Base-by-base conservation (phyloP, 1,284 basidiomycete genomes). In the Malassezia sp. region DNA sequence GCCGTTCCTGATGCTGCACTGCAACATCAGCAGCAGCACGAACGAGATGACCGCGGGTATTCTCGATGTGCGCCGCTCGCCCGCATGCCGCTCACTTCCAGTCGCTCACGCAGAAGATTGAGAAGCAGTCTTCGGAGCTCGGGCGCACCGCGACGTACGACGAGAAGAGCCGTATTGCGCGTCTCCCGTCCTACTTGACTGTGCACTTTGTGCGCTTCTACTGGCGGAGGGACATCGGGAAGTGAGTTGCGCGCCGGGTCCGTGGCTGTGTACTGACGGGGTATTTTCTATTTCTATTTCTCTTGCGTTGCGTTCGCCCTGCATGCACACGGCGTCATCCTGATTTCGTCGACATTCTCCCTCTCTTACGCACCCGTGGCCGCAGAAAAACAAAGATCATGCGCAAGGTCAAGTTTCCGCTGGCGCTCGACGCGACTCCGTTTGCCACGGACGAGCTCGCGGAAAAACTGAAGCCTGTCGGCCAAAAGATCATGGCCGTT, bases 201-300 rank as follows among this genome's bases (percentile, higher is more conserved):
- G 79, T 90, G 4, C 87, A 90, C 60, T 85, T 95, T 81, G 88
- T 91, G 6, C 82, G 93, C 37, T 97, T 97, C 72, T 85, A 83
- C 56, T 97, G 91, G 91, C 76, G 87, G 52, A 76, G 80, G 34
- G 91, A 96, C 59, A 90, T 95, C 49, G 75, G 75, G 56, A 89
- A 87, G 38, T 50, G 17, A 9, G 48, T 38, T 5, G 3, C 2
- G 11, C 1, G 1, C n/a, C 27, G 15, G 15, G 5, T 37, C 17
- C 4, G 23, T 42, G 28, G 5, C 28, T n/a, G 7, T 20, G 3
- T 42, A 7, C 9, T 27, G 8, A n/a, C n/a, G n/a, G n/a, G n/a
- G n/a, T n/a, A n/a, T n/a, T n/a, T n/a, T n/a, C n/a, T n/a, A 14
- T 18, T 12, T 26, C 17, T 8, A 37, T n/a, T 32, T 17, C 9